A percentile compares a stretch with the other conserved stretches of the same genome.
Evolutionary conservation across 164 flowering plant species (phyloP).

Genomic region (Warburgia ugandensis): DNA sequence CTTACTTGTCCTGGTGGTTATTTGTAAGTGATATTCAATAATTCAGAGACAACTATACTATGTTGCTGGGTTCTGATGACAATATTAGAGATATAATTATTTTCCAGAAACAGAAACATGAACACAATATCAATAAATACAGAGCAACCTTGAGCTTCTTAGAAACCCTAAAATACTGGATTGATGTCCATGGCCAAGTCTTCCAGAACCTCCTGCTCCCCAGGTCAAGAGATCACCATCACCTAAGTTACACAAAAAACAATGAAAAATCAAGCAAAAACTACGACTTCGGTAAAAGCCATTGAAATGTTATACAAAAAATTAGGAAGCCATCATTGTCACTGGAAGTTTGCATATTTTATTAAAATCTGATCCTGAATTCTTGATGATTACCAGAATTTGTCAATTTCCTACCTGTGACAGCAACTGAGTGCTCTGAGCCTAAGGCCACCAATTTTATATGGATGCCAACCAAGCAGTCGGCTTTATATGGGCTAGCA

Average conservation of each 20-base stretch:
- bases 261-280: not conserved
- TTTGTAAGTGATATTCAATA: too few relatives aligned
- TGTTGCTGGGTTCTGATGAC: too few relatives aligned
- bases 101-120: too few relatives aligned
- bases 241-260: constrained; percentile 39
- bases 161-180: constrained; percentile 57
- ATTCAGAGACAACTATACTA: too few relatives aligned
- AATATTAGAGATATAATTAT: too few relatives aligned
- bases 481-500: constrained; percentile 52
- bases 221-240: constrained; percentile 79
- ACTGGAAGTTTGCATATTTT: too few relatives aligned
- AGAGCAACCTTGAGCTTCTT: constrained; percentile 52
- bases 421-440: constrained; percentile 84
- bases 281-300: not conserved
- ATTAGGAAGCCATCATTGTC: too few relatives aligned
- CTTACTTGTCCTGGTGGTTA: too few relatives aligned
- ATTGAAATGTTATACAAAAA: not conserved
- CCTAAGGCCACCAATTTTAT: constrained; percentile 65
- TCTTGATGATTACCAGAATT: too few relatives aligned
- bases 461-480: constrained; percentile 49
- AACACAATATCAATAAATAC: not conserved
- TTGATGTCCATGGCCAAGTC: constrained; percentile 87
- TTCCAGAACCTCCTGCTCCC: constrained; percentile 89
- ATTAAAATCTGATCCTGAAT: too few relatives aligned
- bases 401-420: constrained; percentile 49